Conservation (phyloP, 75 land plant genomes). For the Sequoiadendron giganteum region DNA sequence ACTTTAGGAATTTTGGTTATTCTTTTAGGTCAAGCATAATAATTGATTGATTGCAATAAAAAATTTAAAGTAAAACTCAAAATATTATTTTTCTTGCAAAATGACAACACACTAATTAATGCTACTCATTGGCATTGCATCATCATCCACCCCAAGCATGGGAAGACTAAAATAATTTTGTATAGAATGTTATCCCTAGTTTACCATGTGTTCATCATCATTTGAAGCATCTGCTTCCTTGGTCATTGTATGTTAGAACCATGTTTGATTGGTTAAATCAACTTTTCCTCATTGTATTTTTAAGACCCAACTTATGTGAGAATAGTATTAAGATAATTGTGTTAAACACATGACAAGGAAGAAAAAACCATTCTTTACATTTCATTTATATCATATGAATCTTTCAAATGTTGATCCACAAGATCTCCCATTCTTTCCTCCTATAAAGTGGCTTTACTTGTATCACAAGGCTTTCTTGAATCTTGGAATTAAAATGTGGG, state of each 20-base stretch:
- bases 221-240: slow-evolving; percentile 30
- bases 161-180: slow-evolving; percentile 28
- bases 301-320: slow-evolving; percentile 60
- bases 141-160: slow-evolving; percentile 36
- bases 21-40: background rate
- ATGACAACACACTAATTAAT: slow-evolving; percentile 19
- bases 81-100: slow-evolving; percentile 19
- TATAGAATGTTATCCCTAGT: slow-evolving; percentile 19
- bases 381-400: too few relatives aligned
- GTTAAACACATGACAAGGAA: slow-evolving; percentile 78
- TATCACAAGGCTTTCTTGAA: too few relatives aligned
- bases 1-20: background rate
- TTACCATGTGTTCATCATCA: background rate
- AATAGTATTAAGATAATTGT: slow-evolving; percentile 58
- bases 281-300: slow-evolving; percentile 7
- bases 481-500: too few relatives aligned
- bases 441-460: too few relatives aligned
- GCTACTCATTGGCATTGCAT: slow-evolving; percentile 12
- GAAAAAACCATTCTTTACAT: too few relatives aligned
- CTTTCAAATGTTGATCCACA: too few relatives aligned
- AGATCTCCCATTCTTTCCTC: too few relatives aligned
- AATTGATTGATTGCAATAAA: background rate
- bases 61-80: slow-evolving; percentile 38
- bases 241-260: slow-evolving; percentile 30
- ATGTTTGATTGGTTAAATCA: slow-evolving; percentile 17